Percentiles rank a stretch among this genome's conserved stretches.
Conservation (phyloP, 1,284 basidiomycete genomes). For the Pterulicium gracile region DNA sequence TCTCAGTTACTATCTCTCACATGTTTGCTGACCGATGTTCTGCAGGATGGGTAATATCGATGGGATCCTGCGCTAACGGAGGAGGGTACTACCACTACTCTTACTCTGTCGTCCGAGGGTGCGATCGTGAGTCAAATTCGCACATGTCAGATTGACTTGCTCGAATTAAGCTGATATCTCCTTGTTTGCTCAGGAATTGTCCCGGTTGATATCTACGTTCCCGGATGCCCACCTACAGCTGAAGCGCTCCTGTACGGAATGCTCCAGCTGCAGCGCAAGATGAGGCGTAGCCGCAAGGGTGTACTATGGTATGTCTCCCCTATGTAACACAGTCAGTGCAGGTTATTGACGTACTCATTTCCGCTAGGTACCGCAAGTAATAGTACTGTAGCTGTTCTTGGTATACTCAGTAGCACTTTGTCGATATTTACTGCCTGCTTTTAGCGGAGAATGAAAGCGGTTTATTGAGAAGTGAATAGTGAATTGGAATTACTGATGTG, state of each 20-base stretch:
- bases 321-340: no score
- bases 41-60: constrained; percentile 97
- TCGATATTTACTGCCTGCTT: no score
- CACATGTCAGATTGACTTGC: no score
- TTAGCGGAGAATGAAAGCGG: no score
- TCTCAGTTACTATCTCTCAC: constrained; percentile 14
- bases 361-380: constrained; percentile 1
- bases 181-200: constrained; percentile 65
- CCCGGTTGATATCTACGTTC: constrained; percentile 95
- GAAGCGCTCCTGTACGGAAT: constrained; percentile 92
- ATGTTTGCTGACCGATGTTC: constrained; percentile 11
- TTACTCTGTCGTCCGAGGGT: constrained; percentile 98
- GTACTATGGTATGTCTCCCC: constrained; percentile 67
- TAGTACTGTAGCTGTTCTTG: no score
- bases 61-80: constrained; percentile 99
- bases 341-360: no score
- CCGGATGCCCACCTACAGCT: constrained; percentile 89
- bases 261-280: constrained; percentile 96
- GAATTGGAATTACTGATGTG: no score
- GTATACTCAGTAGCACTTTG: no score
- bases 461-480: no score
- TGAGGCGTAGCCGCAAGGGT: constrained; percentile 83
- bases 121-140: constrained; percentile 67
- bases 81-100: constrained; percentile 99
- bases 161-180: no score